phyloP scores from a whole-genome alignment of 768 basidiomycete genomes.

The Asterophora parasitica region DNA sequence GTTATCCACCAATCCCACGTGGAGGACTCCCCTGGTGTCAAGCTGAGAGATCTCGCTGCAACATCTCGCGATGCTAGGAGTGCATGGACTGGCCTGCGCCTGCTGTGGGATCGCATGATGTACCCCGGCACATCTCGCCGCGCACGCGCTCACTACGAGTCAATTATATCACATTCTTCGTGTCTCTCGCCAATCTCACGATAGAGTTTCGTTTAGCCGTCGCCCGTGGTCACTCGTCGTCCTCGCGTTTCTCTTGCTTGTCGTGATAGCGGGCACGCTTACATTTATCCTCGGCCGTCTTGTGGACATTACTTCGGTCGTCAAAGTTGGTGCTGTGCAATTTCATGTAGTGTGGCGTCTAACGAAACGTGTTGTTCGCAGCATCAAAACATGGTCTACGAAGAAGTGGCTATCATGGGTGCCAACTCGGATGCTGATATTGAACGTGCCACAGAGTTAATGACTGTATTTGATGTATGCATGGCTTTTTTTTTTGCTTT shows the following conservation, averaged over 20 bases:
- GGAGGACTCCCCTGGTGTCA: constrained; percentile 26
- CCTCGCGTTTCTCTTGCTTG: constrained; percentile 30
- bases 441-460: constrained; percentile 23
- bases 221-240: constrained; percentile 35
- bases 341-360: background rate
- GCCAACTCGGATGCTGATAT: constrained; percentile 31
- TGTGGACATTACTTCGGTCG: constrained; percentile 26
- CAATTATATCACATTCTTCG: constrained; percentile 9
- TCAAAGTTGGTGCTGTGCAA: constrained; percentile 22
- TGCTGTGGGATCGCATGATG: constrained; percentile 31
- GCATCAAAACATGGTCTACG: constrained; percentile 29
- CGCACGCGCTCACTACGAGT: constrained; percentile 33
- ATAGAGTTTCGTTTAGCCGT: constrained; percentile 17
- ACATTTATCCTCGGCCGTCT: constrained; percentile 35
- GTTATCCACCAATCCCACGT: constrained; percentile 36
- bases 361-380: constrained; percentile 7
- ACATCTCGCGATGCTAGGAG: constrained; percentile 27
- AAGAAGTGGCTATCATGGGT: constrained; percentile 31
- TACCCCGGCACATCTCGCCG: constrained; percentile 30
- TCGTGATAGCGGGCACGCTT: constrained; percentile 22
- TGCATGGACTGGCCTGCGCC: constrained; percentile 23
- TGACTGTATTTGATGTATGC: constrained; percentile 24
- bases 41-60: constrained; percentile 31
- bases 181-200: no score
- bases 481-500: no score